Evolutionary conservation across 306 rosid genomes (phyloP).

Genomic region (Lathyrus sativus): DNA sequence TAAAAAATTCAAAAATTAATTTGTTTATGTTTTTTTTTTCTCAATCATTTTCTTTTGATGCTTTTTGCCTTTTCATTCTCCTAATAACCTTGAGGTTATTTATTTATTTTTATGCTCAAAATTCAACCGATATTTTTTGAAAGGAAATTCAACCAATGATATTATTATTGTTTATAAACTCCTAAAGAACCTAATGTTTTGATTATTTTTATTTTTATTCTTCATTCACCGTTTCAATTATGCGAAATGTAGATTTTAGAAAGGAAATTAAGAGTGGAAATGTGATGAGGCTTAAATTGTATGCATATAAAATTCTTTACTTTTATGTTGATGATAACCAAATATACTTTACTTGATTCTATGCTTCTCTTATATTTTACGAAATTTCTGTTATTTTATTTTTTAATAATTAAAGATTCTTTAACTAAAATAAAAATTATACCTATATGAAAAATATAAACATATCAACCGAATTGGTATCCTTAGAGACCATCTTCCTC

Average conservation of each 20-base stretch:
- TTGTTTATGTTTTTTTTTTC: constrained; percentile 4
- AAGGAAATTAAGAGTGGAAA: not conserved
- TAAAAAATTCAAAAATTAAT: too few relatives aligned
- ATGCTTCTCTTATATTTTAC: not conserved
- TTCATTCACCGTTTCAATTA: not conserved
- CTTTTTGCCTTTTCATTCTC: constrained; percentile 30
- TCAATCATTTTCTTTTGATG: constrained; percentile 13
- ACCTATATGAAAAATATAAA: too few relatives aligned
- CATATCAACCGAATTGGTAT: too few relatives aligned
- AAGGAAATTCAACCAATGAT: not conserved
- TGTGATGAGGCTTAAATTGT: not conserved
- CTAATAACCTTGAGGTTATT: constrained; percentile 11
- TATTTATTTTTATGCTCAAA: not conserved
- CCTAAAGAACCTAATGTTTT: not conserved
- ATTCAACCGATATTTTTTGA: not conserved
- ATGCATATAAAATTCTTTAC: not conserved
- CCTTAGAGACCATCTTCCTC: too few relatives aligned
- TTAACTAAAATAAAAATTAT: too few relatives aligned
- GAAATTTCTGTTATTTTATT: not conserved
- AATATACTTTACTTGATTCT: constrained; percentile 12
- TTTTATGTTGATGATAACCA: not conserved
- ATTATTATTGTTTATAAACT: not conserved
- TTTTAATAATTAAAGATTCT: too few relatives aligned
- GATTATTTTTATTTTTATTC: not conserved
- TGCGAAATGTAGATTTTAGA: not conserved